Conservation (phyloP, 768 basidiomycete species). For the Rhodocollybia butyracea region DNA sequence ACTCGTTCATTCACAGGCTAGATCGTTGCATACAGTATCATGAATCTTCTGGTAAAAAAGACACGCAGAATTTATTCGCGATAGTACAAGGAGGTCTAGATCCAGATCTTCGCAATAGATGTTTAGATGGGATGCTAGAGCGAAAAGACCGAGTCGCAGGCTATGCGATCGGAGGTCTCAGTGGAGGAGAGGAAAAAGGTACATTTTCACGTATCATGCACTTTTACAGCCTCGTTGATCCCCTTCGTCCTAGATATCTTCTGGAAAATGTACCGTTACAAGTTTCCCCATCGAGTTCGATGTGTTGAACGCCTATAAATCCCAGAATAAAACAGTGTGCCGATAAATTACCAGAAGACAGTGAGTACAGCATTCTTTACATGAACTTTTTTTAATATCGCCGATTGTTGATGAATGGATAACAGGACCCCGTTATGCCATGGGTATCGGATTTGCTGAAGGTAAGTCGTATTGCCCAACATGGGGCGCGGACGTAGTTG, state of each 20-base stretch:
- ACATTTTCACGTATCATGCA: constrained; percentile 6
- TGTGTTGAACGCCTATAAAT: not conserved
- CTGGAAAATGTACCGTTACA: constrained; percentile 71
- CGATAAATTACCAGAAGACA: constrained; percentile 71
- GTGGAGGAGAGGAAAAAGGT: constrained; percentile 93
- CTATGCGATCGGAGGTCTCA: constrained; percentile 87
- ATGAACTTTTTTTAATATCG: not conserved
- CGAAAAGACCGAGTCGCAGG: constrained; percentile 78
- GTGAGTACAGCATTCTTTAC: constrained; percentile 39
- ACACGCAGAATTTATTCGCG: constrained; percentile 82
- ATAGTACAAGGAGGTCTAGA: constrained; percentile 90
- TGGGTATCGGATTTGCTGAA: constrained; percentile 93
- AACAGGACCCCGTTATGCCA: constrained; percentile 82
- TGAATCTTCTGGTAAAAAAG: constrained; percentile 58
- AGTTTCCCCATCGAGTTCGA: not conserved
- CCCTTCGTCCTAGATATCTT: constrained; percentile 56
- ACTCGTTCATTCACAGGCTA: constrained; percentile 29
- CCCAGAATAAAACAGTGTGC: constrained; percentile 79
- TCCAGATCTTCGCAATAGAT: constrained; percentile 63
- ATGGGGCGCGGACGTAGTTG: not conserved
- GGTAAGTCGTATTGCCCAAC: constrained; percentile 37
- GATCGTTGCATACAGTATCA: constrained; percentile 84
- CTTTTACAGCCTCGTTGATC: not conserved
- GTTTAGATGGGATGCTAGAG: constrained; percentile 78
- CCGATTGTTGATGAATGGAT: not conserved